Percentiles rank a stretch among this genome's conserved stretches.
Conservation (phyloP, 1,139 yeast genomes). For the Wickerhamomyces sp. region DNA sequence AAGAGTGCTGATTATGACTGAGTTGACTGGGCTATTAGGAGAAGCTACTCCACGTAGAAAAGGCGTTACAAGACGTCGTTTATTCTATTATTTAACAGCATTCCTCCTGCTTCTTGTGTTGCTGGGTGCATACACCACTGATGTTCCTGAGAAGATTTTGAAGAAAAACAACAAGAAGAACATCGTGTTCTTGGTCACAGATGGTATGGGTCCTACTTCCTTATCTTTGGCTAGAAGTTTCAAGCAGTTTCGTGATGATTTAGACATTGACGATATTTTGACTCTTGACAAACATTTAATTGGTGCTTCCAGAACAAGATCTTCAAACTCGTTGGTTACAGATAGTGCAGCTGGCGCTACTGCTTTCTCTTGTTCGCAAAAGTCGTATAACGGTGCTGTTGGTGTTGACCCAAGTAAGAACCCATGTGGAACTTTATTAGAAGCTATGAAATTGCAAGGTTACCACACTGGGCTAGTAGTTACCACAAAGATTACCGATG, state of each 20-base stretch:
- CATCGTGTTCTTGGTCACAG: constrained; percentile 81
- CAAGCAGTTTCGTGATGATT: constrained; percentile 51
- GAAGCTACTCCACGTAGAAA: background rate
- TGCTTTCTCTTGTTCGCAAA: constrained; percentile 76
- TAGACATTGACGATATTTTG: constrained; percentile 49
- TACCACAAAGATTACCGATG: constrained; percentile 78
- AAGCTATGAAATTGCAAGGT: constrained; percentile 76
- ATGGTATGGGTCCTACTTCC: constrained; percentile 90
- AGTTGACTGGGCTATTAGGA: constrained; percentile 2
- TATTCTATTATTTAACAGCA: background rate
- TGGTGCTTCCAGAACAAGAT: constrained; percentile 77
- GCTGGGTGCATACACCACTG: background rate
- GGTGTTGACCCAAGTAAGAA: constrained; percentile 57
- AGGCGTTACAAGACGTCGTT: background rate
- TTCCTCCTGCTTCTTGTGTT: background rate
- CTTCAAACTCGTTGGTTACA: constrained; percentile 67
- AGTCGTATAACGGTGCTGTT: constrained; percentile 81
- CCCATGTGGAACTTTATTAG: constrained; percentile 81
- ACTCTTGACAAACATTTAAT: constrained; percentile 61
- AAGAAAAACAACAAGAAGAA: constrained; percentile 40
- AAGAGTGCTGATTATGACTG: no score
- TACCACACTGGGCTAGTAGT: constrained; percentile 82
- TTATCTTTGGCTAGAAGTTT: constrained; percentile 69
- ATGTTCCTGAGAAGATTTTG: background rate
- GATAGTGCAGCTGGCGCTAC: constrained; percentile 97